These are phyloP conservation scores for Psilocybe tampanensis DNA, from an alignment of 768 basidiomycete species.

Conservation along the genomic window DNA sequence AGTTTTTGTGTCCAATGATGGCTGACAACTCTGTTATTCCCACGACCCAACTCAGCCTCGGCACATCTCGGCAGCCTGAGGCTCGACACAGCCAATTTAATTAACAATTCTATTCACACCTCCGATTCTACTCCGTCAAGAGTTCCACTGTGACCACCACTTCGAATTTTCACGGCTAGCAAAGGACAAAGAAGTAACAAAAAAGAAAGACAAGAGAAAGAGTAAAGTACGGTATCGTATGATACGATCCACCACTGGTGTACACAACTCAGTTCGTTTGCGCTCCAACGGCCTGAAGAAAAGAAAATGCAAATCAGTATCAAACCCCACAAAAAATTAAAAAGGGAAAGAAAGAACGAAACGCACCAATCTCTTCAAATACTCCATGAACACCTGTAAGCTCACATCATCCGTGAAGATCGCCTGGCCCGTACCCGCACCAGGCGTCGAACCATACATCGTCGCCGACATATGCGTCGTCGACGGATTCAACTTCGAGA, in stretches of 20 bases:
- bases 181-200: neutral
- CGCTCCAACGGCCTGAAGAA: conserved; percentile 16
- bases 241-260: no score
- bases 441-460: conserved; percentile 81
- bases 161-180: no score
- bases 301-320: neutral
- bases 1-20: no score
- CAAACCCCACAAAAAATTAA: neutral
- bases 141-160: no score
- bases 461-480: conserved; percentile 96
- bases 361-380: conserved; percentile 78
- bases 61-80: no score
- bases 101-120: no score
- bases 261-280: conserved; percentile 6
- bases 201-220: neutral
- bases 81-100: no score
- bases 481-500: conserved; percentile 95
- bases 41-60: no score
- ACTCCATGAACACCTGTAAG: conserved; percentile 97
- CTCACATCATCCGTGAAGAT: conserved; percentile 99
- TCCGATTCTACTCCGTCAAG: no score
- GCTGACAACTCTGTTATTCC: no score
- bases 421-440: conserved; percentile 75
- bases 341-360: neutral
- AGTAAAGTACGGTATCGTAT: no score